Evolutionary conservation across 257 asterid species (phyloP).

Genomic region (Solanum medicagineum): DNA sequence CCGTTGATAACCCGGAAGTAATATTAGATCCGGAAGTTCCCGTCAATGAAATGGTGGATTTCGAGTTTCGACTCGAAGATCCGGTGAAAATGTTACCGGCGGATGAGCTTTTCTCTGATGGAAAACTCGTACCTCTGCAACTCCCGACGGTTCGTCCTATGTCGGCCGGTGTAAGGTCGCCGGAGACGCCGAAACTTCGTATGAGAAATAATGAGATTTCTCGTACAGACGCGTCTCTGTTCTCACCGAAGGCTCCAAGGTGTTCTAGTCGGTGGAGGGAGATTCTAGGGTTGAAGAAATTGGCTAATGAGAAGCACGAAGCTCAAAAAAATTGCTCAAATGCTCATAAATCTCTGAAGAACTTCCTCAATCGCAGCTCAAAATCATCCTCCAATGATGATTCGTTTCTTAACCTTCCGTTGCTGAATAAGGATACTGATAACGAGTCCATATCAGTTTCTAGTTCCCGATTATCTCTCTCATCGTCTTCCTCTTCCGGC

Average conservation of each 20-base stretch:
- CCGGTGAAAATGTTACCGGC: constrained; percentile 31
- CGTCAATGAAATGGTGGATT: constrained; percentile 13
- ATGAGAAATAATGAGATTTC: constrained; percentile 9
- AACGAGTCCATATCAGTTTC: constrained; percentile 25
- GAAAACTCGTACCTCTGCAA: constrained; percentile 25
- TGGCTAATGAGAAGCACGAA: background rate
- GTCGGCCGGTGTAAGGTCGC: background rate
- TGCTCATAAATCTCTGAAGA: constrained; percentile 10
- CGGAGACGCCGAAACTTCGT: constrained; percentile 1
- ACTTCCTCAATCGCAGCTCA: constrained; percentile 28
- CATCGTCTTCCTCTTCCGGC: constrained; percentile 44
- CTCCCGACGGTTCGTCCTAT: constrained; percentile 4
- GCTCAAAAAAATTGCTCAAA: background rate
- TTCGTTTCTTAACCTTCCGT: constrained; percentile 29
- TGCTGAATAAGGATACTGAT: constrained; percentile 25
- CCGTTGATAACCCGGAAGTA: background rate
- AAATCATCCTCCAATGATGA: constrained; percentile 21
- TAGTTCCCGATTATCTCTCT: constrained; percentile 35
- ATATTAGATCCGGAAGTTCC: constrained; percentile 10
- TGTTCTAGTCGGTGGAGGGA: constrained; percentile 40
- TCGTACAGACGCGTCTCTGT: constrained; percentile 14
- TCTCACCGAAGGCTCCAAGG: constrained; percentile 35
- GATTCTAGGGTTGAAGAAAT: constrained; percentile 24
- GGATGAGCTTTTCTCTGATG: constrained; percentile 35
- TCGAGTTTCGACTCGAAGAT: constrained; percentile 32